Evolutionary conservation across 768 basidiomycete genomes (phyloP).

Genomic region (Mycena galericulata): DNA sequence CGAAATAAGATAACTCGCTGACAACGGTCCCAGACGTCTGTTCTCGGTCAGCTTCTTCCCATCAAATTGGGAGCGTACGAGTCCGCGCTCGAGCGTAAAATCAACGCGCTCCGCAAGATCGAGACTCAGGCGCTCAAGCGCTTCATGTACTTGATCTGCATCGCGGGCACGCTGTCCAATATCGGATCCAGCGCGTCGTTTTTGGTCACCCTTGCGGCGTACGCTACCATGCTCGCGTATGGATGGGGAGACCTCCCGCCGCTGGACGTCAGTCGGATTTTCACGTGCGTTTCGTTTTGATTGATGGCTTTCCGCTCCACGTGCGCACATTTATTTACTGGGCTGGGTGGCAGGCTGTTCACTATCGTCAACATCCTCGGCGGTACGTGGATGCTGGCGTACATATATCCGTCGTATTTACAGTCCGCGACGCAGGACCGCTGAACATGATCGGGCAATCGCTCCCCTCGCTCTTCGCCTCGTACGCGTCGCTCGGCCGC

Average conservation of each 20-base stretch:
- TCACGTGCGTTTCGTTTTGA: slow-evolving; percentile 18
- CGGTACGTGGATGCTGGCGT: background rate
- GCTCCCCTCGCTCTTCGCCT: slow-evolving; percentile 15
- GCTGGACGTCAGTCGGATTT: slow-evolving; percentile 24
- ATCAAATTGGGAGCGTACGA: slow-evolving; percentile 27
- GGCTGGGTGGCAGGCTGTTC: background rate
- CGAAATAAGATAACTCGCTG: too few species aligned
- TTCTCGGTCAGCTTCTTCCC: slow-evolving; percentile 26
- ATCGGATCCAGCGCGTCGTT: slow-evolving; percentile 18
- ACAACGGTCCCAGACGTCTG: slow-evolving; percentile 5
- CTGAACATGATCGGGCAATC: slow-evolving; percentile 12
- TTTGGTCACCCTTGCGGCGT: slow-evolving; percentile 21
- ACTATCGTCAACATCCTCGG: slow-evolving; percentile 6
- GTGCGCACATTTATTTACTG: background rate
- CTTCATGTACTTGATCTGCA: slow-evolving; percentile 5
- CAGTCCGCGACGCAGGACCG: background rate
- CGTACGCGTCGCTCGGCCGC: slow-evolving; percentile 2
- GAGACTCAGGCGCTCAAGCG: slow-evolving; percentile 15
- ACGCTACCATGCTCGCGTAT: slow-evolving; percentile 2
- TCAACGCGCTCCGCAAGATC: slow-evolving; percentile 15
- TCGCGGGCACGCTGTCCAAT: slow-evolving; percentile 7
- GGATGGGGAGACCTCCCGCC: slow-evolving; percentile 15
- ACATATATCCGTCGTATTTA: too few species aligned
- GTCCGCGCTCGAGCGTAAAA: background rate
- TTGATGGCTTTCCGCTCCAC: too few species aligned